Evolutionary conservation across 176 grass and related monocot genomes (phyloP).

Genomic region (Thalia dealbata): DNA sequence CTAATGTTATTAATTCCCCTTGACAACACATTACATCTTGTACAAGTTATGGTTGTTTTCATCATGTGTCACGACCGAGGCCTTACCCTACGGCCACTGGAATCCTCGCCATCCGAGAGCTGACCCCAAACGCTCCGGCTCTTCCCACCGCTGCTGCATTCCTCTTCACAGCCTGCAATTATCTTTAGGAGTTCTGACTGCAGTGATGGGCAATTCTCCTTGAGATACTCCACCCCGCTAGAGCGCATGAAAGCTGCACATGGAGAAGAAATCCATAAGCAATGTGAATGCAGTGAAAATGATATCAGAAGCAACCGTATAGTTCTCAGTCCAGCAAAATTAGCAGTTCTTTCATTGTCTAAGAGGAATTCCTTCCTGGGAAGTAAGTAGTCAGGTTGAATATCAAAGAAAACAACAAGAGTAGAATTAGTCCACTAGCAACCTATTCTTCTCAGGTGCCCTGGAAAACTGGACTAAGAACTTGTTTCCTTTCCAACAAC

Average conservation of each 20-base stretch:
- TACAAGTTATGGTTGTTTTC: not conserved
- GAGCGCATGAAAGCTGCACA: constrained; percentile 13
- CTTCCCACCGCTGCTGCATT: constrained; percentile 7
- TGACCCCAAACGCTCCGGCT: constrained; percentile 8
- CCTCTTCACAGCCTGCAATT: constrained; percentile 21
- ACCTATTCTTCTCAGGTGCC: too few species aligned
- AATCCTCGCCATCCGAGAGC: constrained; percentile 8
- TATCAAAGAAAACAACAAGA: too few species aligned
- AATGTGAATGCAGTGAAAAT: not conserved
- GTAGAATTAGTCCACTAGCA: too few species aligned
- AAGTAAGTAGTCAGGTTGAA: not conserved
- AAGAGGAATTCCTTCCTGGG: not conserved
- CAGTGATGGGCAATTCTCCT: constrained; percentile 16
- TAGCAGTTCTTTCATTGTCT: not conserved
- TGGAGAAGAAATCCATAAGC: not conserved
- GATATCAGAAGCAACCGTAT: not conserved
- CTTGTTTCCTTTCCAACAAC: too few species aligned
- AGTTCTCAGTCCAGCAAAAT: not conserved
- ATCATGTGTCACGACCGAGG: not conserved
- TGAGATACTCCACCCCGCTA: constrained; percentile 12
- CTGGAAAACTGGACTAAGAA: too few species aligned
- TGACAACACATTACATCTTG: not conserved
- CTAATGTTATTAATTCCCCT: not conserved
- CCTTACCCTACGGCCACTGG: constrained; percentile 12
- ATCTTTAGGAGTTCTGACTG: constrained; percentile 23